Base-by-base conservation (phyloP, 2,329 filamentous ascomycete species). In the Didymella keratinophila region DNA sequence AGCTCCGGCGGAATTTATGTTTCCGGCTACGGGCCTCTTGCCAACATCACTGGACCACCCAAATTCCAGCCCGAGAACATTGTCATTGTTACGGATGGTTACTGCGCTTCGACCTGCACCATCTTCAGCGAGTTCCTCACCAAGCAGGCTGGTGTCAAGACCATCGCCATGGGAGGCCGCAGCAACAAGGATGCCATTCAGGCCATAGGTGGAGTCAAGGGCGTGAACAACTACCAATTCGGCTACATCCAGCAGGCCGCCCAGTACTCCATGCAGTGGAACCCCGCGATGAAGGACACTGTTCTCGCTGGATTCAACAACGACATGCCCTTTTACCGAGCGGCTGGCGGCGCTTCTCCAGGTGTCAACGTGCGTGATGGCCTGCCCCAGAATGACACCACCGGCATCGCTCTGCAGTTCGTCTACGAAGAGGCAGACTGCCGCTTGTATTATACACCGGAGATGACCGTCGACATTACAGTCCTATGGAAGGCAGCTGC, bases 51-150 rank as follows among this genome's bases (percentile, higher is more conserved):
- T 5, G 66, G 74, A 62, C 20, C 61, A 52, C 59, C 78, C 49
- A 85, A 83, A 4, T 89, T 88, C 70, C 77, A 78, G 10, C 73
- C 85, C 3, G 83, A 87, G 42, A 73, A 78, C 62, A 76, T 79
- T 28, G 78, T 86, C 47, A 68, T 86, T 25, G 71, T 87, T n/a
- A 82, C 83, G 50, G 86, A 87, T 65, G 85, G 85, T 32, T 80
- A 82, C 64, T 88, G 86, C 70, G 82, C 82, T 21, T 86, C 84
- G 0, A 84, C 84, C 2, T 88, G 86, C 73, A 81, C 83, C 3
- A 76, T 86, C 4, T 85, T 86, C 60, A 79, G 80, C 11, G 83
- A 87, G 62, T 79, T 87, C 64, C 76, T 87, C 65, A 80, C 80
- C 23, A 72, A 80, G 25, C 79, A 84, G 58, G 83, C 78, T 21